Percentiles rank a stretch among this genome's conserved stretches.
phyloP scores from a whole-genome alignment of 306 rosid species.

The Chamaecrista fasciculata region DNA sequence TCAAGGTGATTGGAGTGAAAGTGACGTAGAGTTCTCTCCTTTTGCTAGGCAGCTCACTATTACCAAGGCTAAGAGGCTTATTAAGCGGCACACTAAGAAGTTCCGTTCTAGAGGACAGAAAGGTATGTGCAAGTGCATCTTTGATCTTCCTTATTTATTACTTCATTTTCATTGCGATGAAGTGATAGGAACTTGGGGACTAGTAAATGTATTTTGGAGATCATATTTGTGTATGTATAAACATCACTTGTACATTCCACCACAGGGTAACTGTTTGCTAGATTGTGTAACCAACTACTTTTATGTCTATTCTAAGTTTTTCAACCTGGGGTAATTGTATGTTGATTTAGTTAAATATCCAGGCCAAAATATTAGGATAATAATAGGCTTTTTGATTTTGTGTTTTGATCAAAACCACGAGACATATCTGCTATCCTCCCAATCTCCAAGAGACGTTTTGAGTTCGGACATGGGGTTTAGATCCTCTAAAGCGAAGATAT shows the following conservation, averaged over 20 bases:
- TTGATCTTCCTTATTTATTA: conserved; percentile 9
- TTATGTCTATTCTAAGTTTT: background rate
- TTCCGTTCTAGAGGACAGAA: conserved; percentile 80
- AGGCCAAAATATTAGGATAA: background rate
- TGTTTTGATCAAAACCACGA: background rate
- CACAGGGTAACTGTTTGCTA: background rate
- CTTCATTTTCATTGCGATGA: conserved; percentile 10
- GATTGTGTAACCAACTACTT: background rate
- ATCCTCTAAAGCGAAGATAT: too few species aligned
- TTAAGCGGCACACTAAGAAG: conserved; percentile 90
- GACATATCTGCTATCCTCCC: background rate
- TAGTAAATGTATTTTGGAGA: background rate
- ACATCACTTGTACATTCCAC: background rate
- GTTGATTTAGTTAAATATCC: conserved; percentile 1
- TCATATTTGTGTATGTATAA: background rate
- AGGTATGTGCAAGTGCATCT: conserved; percentile 50
- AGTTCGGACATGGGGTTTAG: too few species aligned
- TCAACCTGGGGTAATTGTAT: background rate
- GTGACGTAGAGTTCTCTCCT: conserved; percentile 83
- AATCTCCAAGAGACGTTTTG: background rate
- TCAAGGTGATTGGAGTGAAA: conserved; percentile 97
- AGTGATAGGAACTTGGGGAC: background rate
- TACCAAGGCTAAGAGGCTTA: conserved; percentile 84
- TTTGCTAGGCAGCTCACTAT: conserved; percentile 94
- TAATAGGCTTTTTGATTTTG: conserved; percentile 3